Base-by-base conservation (phyloP, 169 alveolate genomes). In the Cryptosporidium andersoni region DNA sequence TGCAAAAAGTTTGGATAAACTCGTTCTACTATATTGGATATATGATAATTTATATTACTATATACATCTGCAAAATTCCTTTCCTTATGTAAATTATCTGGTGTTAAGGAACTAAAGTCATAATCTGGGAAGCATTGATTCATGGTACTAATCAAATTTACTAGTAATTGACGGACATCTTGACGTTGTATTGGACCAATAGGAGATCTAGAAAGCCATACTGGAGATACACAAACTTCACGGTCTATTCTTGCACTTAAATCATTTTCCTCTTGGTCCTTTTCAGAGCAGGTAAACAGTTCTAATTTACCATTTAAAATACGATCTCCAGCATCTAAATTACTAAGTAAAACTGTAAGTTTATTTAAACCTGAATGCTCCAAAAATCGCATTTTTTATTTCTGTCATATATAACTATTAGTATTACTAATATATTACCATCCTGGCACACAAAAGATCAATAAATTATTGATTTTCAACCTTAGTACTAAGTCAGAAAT, bases 101-200 rank as follows among this genome's bases (percentile, higher is more conserved):
- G 93, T 9, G 82, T 90, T 37, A 90, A 51, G 49, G 90, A 53
- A 58, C 92, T 90, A 67, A 90, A 90, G 56, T 90, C 93, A 74
- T 89, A 90, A 64, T 90, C 92, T 1, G 93, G 93, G 56, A 90
- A 90, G 81, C 93, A 90, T 66, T 88, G 92, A 55, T 90, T 90
- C 64, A 90, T 74, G 4, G 93, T 81, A 39, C 89, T 64, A 16
- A 90, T 90, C 51, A 90, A 85, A 60, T 90, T 89, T 49, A 90
- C 91, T 39, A 88, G 80, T 52, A 89, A 45, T 4, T 90, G 92
- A 47, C 88, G 81, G 25, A 64, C 66, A 16, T 58, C 80, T 47
- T 48, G 89, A 34, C 67, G 89, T 51, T 58, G 82, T n/a, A 64
- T 74, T 9, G 88, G 66, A 25, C 89, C 89, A 14, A 80, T 82